Evolutionary conservation across 2,329 filamentous ascomycete genomes (phyloP), one percentile per base, ranked within the genome.

Genomic region (Rugonectria rugulosa): DNA sequence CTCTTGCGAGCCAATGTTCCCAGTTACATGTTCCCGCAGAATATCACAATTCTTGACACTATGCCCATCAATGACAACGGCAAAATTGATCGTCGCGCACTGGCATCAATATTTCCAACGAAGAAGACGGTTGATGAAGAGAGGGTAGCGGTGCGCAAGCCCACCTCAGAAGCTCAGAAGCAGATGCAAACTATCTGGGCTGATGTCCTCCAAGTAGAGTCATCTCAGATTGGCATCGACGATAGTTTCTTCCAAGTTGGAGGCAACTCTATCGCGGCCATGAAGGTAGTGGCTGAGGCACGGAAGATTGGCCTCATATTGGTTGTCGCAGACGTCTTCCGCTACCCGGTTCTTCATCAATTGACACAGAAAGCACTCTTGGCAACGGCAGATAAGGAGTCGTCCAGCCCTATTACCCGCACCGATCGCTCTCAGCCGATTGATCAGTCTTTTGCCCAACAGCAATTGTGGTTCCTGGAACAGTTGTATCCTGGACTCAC

Each of bases 231-330:
- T 17, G 72, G 73, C 3, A 53, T 72, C 1, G 73, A 78, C 5
- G 76, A 81, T 56, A 79, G 76, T 65, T 82, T 83, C 65, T 80
- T 82, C 69, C 71, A 70, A 0, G 71, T 80, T 0, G 80, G 80
- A 15, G 80, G 80, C n/a, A 78, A 81, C 60, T 82, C 79, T 0
- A 74, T 82, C 3, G 61, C 73, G 0, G 79, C 79, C 0, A 84
- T 82, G 75, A 78, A 75, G 49, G 62, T 83, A 4, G 79, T 59
- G 2, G 56, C 40, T 2, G 51, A 53, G 5, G 53, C 50, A 5
- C 56, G 58, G 3, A 48, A 51, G 8, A 20, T 48, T 10, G 51
- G 57, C 8, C 50, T 64, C 5, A 20, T 37, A 3, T 6, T 65
- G 3, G 26, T 29, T 2, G 45, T 63, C 2, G 44, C 53, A 19